Conservation (phyloP, 73 alveolate genomes). For the Paramecium primaurelia region DNA sequence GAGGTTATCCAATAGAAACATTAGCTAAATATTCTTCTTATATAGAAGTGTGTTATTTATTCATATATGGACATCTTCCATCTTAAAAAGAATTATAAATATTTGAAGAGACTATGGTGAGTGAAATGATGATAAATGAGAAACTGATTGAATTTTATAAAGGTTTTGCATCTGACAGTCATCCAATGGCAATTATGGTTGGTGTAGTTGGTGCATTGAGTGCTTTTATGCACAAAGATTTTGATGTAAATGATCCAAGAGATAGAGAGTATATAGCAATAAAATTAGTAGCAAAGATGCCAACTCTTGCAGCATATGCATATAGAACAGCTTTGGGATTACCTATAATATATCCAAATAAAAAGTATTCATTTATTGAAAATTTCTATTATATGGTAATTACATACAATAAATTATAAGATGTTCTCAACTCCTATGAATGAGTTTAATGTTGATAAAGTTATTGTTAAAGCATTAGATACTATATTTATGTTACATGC, state of each 20-base stretch:
- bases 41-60: conserved; percentile 84
- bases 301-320: conserved; percentile 86
- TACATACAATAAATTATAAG: not conserved
- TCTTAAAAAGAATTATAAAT: conserved; percentile 61
- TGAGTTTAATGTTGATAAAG: conserved; percentile 68
- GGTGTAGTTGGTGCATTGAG: conserved; percentile 88
- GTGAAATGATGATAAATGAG: conserved; percentile 87
- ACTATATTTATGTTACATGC: conserved; percentile 83
- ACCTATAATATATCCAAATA: conserved; percentile 82
- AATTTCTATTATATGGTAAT: conserved; percentile 82
- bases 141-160: conserved; percentile 84
- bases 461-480: conserved; percentile 84
- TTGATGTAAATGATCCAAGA: conserved; percentile 71
- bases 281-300: conserved; percentile 84
- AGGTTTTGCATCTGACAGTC: conserved; percentile 82
- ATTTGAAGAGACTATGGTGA: conserved; percentile 74
- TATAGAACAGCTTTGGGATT: conserved; percentile 85
- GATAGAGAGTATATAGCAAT: conserved; percentile 80
- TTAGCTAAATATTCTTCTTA: conserved; percentile 79
- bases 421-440: conserved; percentile 90
- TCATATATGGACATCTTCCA: conserved; percentile 88
- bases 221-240: conserved; percentile 73
- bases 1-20: conserved; percentile 88
- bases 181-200: conserved; percentile 89
- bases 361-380: conserved; percentile 70